Percentiles rank a stretch among this genome's conserved stretches.
These are phyloP conservation scores for Brettanomyces anomalus DNA, from an alignment of 805 yeast species.

Conservation along the genomic window DNA sequence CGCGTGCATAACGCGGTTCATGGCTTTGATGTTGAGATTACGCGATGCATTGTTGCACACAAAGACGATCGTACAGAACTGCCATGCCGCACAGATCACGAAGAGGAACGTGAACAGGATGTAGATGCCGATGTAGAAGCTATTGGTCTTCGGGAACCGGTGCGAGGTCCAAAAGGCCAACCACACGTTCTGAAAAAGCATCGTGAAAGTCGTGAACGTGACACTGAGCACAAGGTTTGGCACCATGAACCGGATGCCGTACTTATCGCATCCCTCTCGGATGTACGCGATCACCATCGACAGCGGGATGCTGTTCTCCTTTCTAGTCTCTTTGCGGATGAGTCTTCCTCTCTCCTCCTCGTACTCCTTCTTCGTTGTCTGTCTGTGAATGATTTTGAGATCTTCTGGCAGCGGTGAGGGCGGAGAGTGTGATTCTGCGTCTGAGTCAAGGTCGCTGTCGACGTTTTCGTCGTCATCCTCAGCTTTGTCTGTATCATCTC, in stretches of 20 bases:
- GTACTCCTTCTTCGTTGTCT: slow-evolving; percentile 20
- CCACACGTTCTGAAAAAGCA: slow-evolving; percentile 63
- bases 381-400: slow-evolving; percentile 13
- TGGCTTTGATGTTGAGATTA: slow-evolving; percentile 51
- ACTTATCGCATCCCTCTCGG: slow-evolving; percentile 45
- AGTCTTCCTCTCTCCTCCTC: slow-evolving; percentile 20
- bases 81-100: slow-evolving; percentile 32
- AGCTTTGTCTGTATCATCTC: slow-evolving; percentile 15
- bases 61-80: slow-evolving; percentile 39
- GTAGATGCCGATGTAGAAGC: slow-evolving; percentile 65
- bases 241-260: slow-evolving; percentile 24
- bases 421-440: no score
- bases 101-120: slow-evolving; percentile 48
- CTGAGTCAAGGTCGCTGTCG: no score
- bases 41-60: slow-evolving; percentile 47
- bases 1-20: slow-evolving; percentile 53
- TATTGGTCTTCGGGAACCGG: slow-evolving; percentile 37
- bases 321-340: slow-evolving; percentile 23
- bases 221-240: slow-evolving; percentile 12
- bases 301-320: slow-evolving; percentile 30
- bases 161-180: slow-evolving; percentile 68
- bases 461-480: slow-evolving; percentile 9
- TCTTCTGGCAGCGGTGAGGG: slow-evolving; percentile 5
- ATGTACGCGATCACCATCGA: slow-evolving; percentile 43
- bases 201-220: slow-evolving; percentile 37